Evolutionary conservation across 164 flowering plant genomes (phyloP), one percentile per base, ranked within the genome.

Genomic region (Aristolochia contorta): DNA sequence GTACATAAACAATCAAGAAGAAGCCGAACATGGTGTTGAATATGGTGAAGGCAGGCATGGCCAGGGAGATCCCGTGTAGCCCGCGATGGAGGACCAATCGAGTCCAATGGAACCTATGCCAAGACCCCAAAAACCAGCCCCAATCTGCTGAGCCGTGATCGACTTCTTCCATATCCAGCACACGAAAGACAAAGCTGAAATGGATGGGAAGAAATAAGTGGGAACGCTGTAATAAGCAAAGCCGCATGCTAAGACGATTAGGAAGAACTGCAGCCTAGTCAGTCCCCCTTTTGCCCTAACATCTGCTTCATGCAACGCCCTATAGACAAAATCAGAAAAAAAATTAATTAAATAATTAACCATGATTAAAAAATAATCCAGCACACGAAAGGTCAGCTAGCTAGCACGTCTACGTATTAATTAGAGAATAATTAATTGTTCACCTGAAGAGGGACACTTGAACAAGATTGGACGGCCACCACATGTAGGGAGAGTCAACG

Each of bases 261-360:
- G 47, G 75, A 85, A 85, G 74, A 85, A 85, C 59, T 85, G 87
- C 43, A 79, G 80, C 65, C 82, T 69, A 3, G 85, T 76, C 9
- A 74, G 61, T 6, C 84, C 82, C 66, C 86, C 72, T 56, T 75
- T 79, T 1, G 72, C 68, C 58, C 84, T 68, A 1, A 22, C 63
- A 30, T 85, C 91, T 2, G 20, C 57, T n/a, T 85, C 91, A 56
- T 85, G 87, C 67, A 85, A 53, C 37, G 91, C 84, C 72, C 87
- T 78, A 58, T 24, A 67, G 43, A 25, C 21, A 10, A 18, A 59
- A 7, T 9, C 58, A 16, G 7, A 25, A 14, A 27, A 27, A 27
- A 27, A 27, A 27, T 27, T 27, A 27, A 27, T 2, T 2, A 27
- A 27, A 2, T 27, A 27, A 27, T 27, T 2, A n/a, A n/a, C n/a